Evolutionary conservation across 2,329 filamentous ascomycete species (phyloP).

Genomic region (Pleurostoma richardsiae): DNA sequence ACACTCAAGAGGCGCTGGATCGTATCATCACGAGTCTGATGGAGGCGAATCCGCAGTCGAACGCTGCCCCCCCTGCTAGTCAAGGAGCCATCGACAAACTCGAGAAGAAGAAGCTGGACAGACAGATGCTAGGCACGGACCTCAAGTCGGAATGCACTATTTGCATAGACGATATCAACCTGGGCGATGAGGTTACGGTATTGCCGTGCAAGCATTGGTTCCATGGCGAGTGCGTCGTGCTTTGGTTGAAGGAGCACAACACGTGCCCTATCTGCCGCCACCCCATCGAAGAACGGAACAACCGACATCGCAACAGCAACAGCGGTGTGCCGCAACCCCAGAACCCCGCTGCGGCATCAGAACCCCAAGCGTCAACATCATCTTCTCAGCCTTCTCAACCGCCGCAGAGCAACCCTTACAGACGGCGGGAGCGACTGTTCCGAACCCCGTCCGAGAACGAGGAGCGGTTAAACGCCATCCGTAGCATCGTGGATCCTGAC

Average conservation of each 20-base stretch:
- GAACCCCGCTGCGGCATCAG: not conserved
- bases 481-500: slow-evolving; percentile 9
- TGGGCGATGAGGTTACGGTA: slow-evolving; percentile 68
- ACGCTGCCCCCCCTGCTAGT: slow-evolving; percentile 77
- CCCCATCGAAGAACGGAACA: slow-evolving; percentile 37
- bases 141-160: slow-evolving; percentile 85
- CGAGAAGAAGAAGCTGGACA: slow-evolving; percentile 64
- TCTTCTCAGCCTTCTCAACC: not conserved
- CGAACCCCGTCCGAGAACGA: slow-evolving; percentile 12
- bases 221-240: slow-evolving; percentile 72
- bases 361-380: not conserved
- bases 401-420: not conserved
- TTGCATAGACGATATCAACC: slow-evolving; percentile 79
- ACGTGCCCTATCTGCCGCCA: slow-evolving; percentile 82
- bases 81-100: slow-evolving; percentile 68
- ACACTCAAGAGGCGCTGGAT: slow-evolving; percentile 86
- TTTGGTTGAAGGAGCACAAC: slow-evolving; percentile 87
- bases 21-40: slow-evolving; percentile 82
- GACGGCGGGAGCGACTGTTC: slow-evolving; percentile 1
- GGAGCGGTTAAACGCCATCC: slow-evolving; percentile 17
- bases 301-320: slow-evolving; percentile 2
- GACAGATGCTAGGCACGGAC: slow-evolving; percentile 61
- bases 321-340: not conserved
- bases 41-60: slow-evolving; percentile 72
- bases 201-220: slow-evolving; percentile 94